Evolutionary conservation across 2,329 filamentous ascomycete species (phyloP).

Genomic region (Cytospora piceae): DNA sequence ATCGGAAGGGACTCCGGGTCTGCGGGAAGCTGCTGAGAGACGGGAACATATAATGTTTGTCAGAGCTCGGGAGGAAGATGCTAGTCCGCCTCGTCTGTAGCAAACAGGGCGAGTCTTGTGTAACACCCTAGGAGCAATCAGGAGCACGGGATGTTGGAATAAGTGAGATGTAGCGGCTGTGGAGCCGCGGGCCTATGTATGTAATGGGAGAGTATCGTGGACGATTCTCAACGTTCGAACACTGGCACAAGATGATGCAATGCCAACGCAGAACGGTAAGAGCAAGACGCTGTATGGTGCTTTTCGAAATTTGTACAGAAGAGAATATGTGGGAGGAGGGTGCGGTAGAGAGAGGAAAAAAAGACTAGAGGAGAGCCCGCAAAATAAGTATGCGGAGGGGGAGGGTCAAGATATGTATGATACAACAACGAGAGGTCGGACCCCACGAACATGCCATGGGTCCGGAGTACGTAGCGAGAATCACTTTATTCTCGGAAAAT

Average conservation of each 20-base stretch:
- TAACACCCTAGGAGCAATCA: slow-evolving; percentile 25
- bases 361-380: slow-evolving; percentile 14
- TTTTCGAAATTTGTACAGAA: slow-evolving; percentile 18
- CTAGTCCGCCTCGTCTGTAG: slow-evolving; percentile 28
- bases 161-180: slow-evolving; percentile 26
- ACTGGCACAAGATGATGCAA: slow-evolving; percentile 31
- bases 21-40: slow-evolving; percentile 14
- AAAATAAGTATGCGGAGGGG: slow-evolving; percentile 26
- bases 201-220: slow-evolving; percentile 23
- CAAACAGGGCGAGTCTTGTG: slow-evolving; percentile 30
- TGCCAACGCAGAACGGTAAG: slow-evolving; percentile 30
- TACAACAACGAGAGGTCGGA: slow-evolving; percentile 24
- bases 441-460: slow-evolving; percentile 23
- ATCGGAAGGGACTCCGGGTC: not conserved
- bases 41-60: slow-evolving; percentile 29
- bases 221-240: slow-evolving; percentile 25
- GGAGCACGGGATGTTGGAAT: slow-evolving; percentile 22
- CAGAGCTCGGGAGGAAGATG: slow-evolving; percentile 14
- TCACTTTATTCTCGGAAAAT: slow-evolving; percentile 30
- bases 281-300: slow-evolving; percentile 25
- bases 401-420: slow-evolving; percentile 31
- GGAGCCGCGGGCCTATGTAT: slow-evolving; percentile 29
- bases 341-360: slow-evolving; percentile 4
- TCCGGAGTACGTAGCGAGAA: slow-evolving; percentile 29
- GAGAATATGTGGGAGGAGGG: slow-evolving; percentile 10